Percentiles rank a stretch among this genome's conserved stretches.
Conservation (phyloP, 768 basidiomycete species). For the Termitomyces heimii region DNA sequence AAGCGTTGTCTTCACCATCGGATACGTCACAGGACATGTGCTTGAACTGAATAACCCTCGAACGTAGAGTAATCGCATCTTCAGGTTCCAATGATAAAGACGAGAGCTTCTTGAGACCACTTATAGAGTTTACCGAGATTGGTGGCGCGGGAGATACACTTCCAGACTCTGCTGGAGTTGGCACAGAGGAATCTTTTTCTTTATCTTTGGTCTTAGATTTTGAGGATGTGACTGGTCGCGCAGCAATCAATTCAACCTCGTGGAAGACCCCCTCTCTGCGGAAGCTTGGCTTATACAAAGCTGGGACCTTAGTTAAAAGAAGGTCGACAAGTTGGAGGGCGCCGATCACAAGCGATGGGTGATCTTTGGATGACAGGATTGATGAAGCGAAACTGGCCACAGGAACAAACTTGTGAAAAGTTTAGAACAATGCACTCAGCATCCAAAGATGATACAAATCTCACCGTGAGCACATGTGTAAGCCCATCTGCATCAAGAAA, state of each 20-base stretch:
- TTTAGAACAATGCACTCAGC: conserved; percentile 1
- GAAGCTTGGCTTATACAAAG: conserved; percentile 84
- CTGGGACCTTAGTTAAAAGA: conserved; percentile 76
- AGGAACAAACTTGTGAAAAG: conserved; percentile 68
- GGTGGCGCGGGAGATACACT: conserved; percentile 28
- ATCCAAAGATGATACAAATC: conserved; percentile 18
- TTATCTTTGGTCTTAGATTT: conserved; percentile 37
- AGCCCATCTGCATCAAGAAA: conserved; percentile 79
- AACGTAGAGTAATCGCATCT: conserved; percentile 90
- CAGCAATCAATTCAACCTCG: conserved; percentile 79
- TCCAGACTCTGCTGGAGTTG: conserved; percentile 35
- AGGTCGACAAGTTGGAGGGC: conserved; percentile 93
- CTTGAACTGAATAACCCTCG: conserved; percentile 83
- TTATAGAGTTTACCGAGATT: conserved; percentile 34
- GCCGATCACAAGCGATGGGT: conserved; percentile 77
- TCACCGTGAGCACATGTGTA: conserved; percentile 69
- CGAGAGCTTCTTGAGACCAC: conserved; percentile 65
- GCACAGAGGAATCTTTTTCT: conserved; percentile 36
- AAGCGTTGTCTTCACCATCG: conserved; percentile 53
- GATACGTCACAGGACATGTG: conserved; percentile 57
- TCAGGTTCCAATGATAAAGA: conserved; percentile 73
- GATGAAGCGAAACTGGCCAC: conserved; percentile 94
- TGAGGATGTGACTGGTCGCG: conserved; percentile 48
- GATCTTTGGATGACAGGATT: conserved; percentile 89
- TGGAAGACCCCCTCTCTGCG: conserved; percentile 95